Percentiles rank a stretch among this genome's conserved stretches.
Conservation (phyloP, 257 asterid species). For the Gentiana straminea region DNA sequence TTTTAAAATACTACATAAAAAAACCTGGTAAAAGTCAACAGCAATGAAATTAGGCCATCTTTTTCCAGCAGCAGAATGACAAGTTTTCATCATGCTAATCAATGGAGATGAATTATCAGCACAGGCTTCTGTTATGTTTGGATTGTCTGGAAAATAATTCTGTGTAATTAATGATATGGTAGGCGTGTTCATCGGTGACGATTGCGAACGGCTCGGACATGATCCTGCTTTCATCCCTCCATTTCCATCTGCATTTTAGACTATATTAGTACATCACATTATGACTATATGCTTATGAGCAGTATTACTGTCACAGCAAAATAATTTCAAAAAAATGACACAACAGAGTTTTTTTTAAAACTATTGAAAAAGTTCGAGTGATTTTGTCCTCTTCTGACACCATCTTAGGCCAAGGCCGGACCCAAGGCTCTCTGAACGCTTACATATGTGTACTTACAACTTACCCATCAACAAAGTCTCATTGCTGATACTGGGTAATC, state of each 20-base stretch:
- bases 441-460: too few relatives aligned
- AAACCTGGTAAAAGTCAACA: constrained; percentile 74
- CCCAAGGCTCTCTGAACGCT: too few relatives aligned
- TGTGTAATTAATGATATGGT: constrained; percentile 55
- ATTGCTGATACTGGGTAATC: too few relatives aligned
- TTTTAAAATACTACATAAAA: too few relatives aligned
- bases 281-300: too few relatives aligned
- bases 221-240: constrained; percentile 57
- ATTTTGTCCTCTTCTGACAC: too few relatives aligned
- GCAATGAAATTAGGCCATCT: constrained; percentile 96
- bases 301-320: too few relatives aligned
- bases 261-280: not conserved
- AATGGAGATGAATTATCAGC: constrained; percentile 62
- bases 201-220: constrained; percentile 67
- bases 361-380: too few relatives aligned
- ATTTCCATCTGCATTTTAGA: constrained; percentile 54
- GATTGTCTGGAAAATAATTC: constrained; percentile 64
- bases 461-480: too few relatives aligned
- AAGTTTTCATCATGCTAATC: constrained; percentile 43
- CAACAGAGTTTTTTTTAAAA: too few relatives aligned
- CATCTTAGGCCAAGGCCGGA: too few relatives aligned
- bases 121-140: constrained; percentile 51
- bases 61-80: constrained; percentile 46
- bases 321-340: too few relatives aligned
- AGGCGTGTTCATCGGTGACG: constrained; percentile 52